phyloP scores from a whole-genome alignment of 306 rosid genomes.

The Vachellia pachyceras region DNA sequence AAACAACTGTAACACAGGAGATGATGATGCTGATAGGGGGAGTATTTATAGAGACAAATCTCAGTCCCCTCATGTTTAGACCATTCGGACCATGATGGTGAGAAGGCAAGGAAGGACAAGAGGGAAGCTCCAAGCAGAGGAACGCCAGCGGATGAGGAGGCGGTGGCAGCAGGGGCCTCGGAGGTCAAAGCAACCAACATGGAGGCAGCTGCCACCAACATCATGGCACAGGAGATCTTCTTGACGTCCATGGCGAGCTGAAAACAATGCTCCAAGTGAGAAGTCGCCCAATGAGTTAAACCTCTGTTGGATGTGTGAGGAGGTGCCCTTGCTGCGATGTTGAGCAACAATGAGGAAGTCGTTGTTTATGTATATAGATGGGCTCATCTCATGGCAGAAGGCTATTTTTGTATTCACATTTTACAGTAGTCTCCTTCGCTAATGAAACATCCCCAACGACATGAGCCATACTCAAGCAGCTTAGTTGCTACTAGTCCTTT shows the following conservation, averaged over 20 bases:
- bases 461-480: not conserved
- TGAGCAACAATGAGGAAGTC: not conserved
- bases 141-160: too few relatives aligned
- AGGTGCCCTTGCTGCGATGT: not conserved
- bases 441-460: not conserved
- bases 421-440: not conserved
- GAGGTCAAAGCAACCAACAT: constrained; percentile 11
- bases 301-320: not conserved
- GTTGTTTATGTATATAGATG: not conserved
- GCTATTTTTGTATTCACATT: too few relatives aligned
- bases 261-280: not conserved
- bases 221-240: constrained; percentile 6
- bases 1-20: not conserved
- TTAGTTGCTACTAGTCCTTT: not conserved
- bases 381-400: too few relatives aligned
- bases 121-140: constrained; percentile 20
- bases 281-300: not conserved
- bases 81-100: not conserved
- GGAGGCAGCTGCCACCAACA: constrained; percentile 14
- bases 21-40: not conserved
- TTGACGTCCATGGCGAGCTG: constrained; percentile 1
- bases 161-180: not conserved
- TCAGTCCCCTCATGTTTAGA: not conserved
- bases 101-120: not conserved
- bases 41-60: not conserved